Conservation (phyloP, 2,329 filamentous ascomycete genomes). For the Thielaviopsis populi region DNA sequence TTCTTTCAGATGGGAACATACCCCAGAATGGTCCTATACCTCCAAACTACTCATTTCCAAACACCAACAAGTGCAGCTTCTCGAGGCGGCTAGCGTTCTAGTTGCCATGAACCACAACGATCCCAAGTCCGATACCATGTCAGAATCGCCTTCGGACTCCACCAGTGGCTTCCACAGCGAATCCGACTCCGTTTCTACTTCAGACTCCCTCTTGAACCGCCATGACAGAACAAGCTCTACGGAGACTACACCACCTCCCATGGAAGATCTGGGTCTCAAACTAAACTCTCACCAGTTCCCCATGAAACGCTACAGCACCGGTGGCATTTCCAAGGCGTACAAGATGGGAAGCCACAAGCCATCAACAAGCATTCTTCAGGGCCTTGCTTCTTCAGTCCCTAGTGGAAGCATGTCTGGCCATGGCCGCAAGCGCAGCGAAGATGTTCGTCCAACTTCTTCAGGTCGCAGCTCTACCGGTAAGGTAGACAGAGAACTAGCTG, state of each 20-base stretch:
- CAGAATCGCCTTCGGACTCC: constrained; percentile 47
- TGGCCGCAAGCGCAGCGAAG: constrained; percentile 59
- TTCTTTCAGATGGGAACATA: constrained; percentile 85
- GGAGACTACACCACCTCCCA: constrained; percentile 77
- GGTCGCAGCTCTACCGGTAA: constrained; percentile 60
- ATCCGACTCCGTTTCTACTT: constrained; percentile 65
- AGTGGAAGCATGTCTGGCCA: constrained; percentile 28
- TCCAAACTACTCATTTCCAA: constrained; percentile 98
- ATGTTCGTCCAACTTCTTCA: constrained; percentile 63
- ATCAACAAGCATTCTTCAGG: constrained; percentile 35
- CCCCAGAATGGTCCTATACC: constrained; percentile 91
- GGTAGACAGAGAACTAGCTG: constrained; percentile 76
- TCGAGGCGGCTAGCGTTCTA: constrained; percentile 92
- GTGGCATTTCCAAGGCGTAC: constrained; percentile 60
- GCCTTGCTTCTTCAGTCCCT: constrained; percentile 31
- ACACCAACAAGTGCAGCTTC: constrained; percentile 94
- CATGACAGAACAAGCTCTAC: constrained; percentile 69
- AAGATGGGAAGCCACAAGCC: constrained; percentile 42
- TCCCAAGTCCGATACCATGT: constrained; percentile 31
- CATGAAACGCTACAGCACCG: constrained; percentile 44
- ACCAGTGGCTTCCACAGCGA: constrained; percentile 61
- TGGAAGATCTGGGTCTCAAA: constrained; percentile 45
- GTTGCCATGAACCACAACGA: constrained; percentile 62
- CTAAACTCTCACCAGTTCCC: constrained; percentile 34
- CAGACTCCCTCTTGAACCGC: constrained; percentile 64